Percentiles rank a stretch among this genome's conserved stretches.
These are phyloP conservation scores for Tricholoma sp. DNA, from an alignment of 768 basidiomycete species.

Conservation along the genomic window DNA sequence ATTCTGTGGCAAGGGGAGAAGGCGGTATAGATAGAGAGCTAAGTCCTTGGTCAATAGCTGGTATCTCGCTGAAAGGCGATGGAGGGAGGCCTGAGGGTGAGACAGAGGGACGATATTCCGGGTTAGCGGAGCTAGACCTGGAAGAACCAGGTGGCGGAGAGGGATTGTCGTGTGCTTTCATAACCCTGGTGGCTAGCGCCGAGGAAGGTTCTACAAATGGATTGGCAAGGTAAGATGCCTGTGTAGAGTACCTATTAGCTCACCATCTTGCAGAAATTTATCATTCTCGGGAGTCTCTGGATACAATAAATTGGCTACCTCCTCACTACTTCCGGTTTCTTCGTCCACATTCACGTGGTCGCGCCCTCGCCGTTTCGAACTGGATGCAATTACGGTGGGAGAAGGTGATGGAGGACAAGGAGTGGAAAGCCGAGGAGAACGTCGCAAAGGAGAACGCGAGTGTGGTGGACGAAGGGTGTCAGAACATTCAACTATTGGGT, in stretches of 20 bases:
- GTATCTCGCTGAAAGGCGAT: neutral
- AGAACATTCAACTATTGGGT: constrained; percentile 27
- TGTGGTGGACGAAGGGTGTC: constrained; percentile 17
- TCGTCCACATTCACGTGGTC: neutral
- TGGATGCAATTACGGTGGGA: neutral
- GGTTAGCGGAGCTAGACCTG: neutral
- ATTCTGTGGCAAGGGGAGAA: neutral
- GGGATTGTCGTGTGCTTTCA: constrained; percentile 70
- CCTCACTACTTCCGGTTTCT: neutral
- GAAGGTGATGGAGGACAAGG: constrained; percentile 25
- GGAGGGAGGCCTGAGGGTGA: neutral
- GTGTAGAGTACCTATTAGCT: constrained; percentile 18
- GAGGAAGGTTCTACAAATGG: constrained; percentile 57
- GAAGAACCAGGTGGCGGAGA: constrained; percentile 45
- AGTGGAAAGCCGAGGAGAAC: constrained; percentile 47
- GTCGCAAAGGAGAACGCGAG: constrained; percentile 31
- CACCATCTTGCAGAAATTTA: constrained; percentile 38
- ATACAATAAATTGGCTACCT: constrained; percentile 22
- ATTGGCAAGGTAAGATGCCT: constrained; percentile 5
- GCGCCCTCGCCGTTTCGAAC: neutral
- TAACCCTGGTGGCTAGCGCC: constrained; percentile 57
- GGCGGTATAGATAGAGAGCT: neutral
- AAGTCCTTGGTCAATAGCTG: neutral
- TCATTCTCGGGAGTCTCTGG: constrained; percentile 48
- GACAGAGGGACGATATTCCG: neutral